Conservation (phyloP, 202 grass and related monocot genomes). For the Schoenoplectus triqueter region DNA sequence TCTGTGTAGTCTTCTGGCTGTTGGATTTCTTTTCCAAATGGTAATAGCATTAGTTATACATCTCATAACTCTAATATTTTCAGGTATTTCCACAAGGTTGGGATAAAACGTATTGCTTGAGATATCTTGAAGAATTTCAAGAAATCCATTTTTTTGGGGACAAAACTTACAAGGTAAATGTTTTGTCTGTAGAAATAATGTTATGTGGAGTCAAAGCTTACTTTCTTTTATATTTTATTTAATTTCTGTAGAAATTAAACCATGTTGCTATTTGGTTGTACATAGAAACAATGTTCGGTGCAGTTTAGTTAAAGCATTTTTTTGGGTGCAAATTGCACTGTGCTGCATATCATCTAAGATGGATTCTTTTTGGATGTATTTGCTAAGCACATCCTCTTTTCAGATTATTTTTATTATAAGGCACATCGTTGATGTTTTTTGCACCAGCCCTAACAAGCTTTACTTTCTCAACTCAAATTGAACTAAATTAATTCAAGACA, state of each 20-base stretch:
- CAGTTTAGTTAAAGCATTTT: neutral
- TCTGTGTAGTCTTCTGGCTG: constrained; percentile 7
- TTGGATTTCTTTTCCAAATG: neutral
- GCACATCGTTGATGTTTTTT: too few relatives aligned
- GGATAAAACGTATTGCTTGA: constrained; percentile 97
- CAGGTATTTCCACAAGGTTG: constrained; percentile 94
- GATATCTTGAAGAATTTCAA: constrained; percentile 91
- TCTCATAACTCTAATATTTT: constrained; percentile 24
- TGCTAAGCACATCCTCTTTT: neutral
- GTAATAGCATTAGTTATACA: constrained; percentile 33
- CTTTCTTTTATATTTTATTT: neutral
- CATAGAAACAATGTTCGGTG: neutral
- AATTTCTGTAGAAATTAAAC: neutral
- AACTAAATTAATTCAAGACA: neutral
- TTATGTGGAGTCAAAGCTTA: neutral
- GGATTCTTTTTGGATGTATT: neutral
- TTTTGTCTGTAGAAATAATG: neutral
- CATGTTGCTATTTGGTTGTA: constrained; percentile 8
- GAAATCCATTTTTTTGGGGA: constrained; percentile 99
- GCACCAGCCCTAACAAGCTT: too few relatives aligned
- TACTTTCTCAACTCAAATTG: neutral
- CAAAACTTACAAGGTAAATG: constrained; percentile 76
- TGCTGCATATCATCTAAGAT: neutral
- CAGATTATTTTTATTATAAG: neutral
- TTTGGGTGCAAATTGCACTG: too few relatives aligned